Conservation (phyloP, 192 early-diverging fungal species). For the Thamnidium elegans region DNA sequence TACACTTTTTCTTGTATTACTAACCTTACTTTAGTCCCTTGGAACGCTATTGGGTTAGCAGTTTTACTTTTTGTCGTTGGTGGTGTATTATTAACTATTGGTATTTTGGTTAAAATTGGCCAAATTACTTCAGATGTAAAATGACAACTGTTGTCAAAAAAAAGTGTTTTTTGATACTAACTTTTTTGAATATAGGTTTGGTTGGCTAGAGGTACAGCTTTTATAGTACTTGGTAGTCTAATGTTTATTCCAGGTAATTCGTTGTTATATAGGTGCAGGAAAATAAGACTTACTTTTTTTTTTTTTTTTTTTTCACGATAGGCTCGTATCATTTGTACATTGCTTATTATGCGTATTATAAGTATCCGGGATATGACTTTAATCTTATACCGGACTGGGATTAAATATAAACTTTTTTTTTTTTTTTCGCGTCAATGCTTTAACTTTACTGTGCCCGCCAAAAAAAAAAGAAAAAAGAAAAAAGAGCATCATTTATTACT, state of each 20-base stretch:
- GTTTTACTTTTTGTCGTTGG: conserved; percentile 45
- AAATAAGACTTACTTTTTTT: background rate
- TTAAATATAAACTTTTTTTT: background rate
- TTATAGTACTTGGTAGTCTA: conserved; percentile 52
- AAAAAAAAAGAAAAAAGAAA: too few species aligned
- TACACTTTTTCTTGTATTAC: background rate
- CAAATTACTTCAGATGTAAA: conserved; percentile 45
- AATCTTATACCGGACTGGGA: conserved; percentile 10
- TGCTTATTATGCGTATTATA: conserved; percentile 58
- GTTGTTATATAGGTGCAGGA: too few species aligned
- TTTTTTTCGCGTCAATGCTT: too few species aligned
- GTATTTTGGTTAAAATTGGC: conserved; percentile 49
- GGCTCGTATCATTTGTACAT: conserved; percentile 51
- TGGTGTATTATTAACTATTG: conserved; percentile 43
- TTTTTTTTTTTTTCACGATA: conserved; percentile 13
- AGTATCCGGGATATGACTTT: conserved; percentile 55
- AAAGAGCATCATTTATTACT: too few species aligned
- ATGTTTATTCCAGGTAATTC: conserved; percentile 56
- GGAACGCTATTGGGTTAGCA: conserved; percentile 53
- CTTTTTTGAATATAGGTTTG: conserved; percentile 37
- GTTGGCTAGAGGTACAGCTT: conserved; percentile 50
- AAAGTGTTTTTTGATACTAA: background rate
- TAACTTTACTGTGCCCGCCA: too few species aligned
- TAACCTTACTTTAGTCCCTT: conserved; percentile 45
- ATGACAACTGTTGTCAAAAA: background rate